A percentile compares a stretch with the other conserved stretches of the same genome.
These are phyloP conservation scores for Cutaneotrichosporon cutaneum DNA, from an alignment of 1,284 basidiomycete species.

Conservation along the genomic window DNA sequence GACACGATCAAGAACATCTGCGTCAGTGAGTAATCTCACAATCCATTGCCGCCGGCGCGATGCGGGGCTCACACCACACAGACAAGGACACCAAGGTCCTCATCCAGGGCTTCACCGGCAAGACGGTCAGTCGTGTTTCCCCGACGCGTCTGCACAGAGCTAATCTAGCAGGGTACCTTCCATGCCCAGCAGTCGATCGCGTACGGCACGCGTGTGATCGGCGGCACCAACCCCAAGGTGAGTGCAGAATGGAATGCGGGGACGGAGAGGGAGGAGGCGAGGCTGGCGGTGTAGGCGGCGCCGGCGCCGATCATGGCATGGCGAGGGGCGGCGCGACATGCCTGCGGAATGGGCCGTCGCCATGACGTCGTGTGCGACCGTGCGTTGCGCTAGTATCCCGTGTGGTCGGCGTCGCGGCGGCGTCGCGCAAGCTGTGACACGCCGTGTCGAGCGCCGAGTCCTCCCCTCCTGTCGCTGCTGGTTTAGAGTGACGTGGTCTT, in stretches of 20 bases:
- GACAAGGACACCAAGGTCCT: slow-evolving; percentile 92
- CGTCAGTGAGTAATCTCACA: slow-evolving; percentile 62
- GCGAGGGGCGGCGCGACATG: too few species aligned
- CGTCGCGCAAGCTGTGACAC: not conserved
- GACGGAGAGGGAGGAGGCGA: not conserved
- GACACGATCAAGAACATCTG: slow-evolving; percentile 88
- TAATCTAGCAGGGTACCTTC: slow-evolving; percentile 77
- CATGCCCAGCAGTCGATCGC: slow-evolving; percentile 91
- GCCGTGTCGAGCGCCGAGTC: not conserved
- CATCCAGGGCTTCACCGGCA: slow-evolving; percentile 93
- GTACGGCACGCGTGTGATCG: slow-evolving; percentile 91
- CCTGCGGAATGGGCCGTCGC: not conserved
- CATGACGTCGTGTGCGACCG: slow-evolving; percentile 3
- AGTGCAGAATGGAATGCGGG: slow-evolving; percentile 14
- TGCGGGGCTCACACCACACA: slow-evolving; percentile 22
- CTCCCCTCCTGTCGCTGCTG: not conserved
- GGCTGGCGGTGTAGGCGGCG: not conserved
- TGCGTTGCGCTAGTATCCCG: not conserved
- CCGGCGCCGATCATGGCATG: not conserved
- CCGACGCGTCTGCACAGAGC: slow-evolving; percentile 10
- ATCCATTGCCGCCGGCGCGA: slow-evolving; percentile 10
- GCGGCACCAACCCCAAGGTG: slow-evolving; percentile 87
- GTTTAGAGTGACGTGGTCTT: slow-evolving; percentile 1
- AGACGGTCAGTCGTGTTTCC: slow-evolving; percentile 68
- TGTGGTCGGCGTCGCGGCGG: too few species aligned